A percentile compares a stretch with the other conserved stretches of the same genome.
Conservation (phyloP, 2,329 filamentous ascomycete genomes). For the Colletotrichum nymphaeae region DNA sequence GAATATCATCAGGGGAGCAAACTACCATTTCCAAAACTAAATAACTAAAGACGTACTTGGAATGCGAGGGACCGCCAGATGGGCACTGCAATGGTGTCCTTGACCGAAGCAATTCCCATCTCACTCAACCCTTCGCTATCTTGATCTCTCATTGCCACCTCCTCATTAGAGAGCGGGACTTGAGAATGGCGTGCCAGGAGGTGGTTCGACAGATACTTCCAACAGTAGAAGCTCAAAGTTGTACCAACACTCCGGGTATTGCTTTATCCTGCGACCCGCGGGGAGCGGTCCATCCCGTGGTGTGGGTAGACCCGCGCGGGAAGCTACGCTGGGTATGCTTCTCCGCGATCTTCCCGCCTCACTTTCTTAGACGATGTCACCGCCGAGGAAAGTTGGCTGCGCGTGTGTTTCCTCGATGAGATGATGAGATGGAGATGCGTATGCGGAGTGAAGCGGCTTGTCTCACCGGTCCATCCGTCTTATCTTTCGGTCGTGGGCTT, state of each 20-base stretch:
- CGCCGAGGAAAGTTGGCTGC: background rate
- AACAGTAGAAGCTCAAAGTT: background rate
- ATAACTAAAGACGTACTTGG: background rate
- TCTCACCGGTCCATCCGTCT: background rate
- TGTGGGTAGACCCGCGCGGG: background rate
- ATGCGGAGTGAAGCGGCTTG: background rate
- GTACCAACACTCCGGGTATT: background rate
- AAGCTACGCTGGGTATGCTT: background rate
- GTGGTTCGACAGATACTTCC: background rate
- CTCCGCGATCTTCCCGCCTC: background rate
- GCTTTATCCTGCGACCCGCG: background rate
- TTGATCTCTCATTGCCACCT: background rate
- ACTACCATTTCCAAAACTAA: no score
- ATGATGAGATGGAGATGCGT: background rate
- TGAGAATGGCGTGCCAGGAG: background rate
- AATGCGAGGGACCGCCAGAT: background rate
- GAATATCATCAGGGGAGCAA: background rate
- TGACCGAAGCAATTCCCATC: background rate
- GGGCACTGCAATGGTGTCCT: background rate
- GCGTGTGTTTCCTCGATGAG: background rate
- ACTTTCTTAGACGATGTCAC: background rate
- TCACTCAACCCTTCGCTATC: background rate
- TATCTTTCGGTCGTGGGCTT: background rate
- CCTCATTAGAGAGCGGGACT: background rate
- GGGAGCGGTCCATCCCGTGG: no score